Evolutionary conservation across 768 basidiomycete genomes (phyloP).

Genomic region (Tylopilus plumbeoviolaceoides): DNA sequence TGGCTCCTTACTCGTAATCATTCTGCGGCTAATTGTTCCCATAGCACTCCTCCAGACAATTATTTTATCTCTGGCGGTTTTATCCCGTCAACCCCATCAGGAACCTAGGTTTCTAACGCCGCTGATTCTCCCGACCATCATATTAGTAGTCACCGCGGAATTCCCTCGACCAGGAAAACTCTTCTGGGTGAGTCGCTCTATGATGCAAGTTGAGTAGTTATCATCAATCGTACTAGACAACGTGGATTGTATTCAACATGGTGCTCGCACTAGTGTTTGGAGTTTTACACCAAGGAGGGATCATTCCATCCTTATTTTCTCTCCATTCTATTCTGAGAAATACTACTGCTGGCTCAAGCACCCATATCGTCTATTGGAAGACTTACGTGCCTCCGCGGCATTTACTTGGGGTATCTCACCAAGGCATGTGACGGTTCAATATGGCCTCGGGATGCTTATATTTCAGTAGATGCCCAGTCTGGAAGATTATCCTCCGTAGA

Average conservation of each 20-base stretch:
- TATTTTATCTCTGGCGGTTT: slow-evolving; percentile 23
- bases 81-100: slow-evolving; percentile 37
- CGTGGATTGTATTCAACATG: slow-evolving; percentile 29
- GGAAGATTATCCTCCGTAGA: slow-evolving; percentile 25
- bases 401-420: slow-evolving; percentile 27
- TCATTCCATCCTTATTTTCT: slow-evolving; percentile 36
- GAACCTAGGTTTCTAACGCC: slow-evolving; percentile 38
- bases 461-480: slow-evolving; percentile 20
- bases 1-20: not conserved
- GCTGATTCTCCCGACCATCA: slow-evolving; percentile 31
- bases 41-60: slow-evolving; percentile 32
- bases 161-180: slow-evolving; percentile 22
- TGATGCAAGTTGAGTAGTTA: not conserved
- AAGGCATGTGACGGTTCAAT: slow-evolving; percentile 14
- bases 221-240: slow-evolving; percentile 15
- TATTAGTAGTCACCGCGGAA: slow-evolving; percentile 27
- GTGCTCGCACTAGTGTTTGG: slow-evolving; percentile 33
- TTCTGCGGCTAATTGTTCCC: not conserved
- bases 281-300: slow-evolving; percentile 38
- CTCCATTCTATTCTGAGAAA: slow-evolving; percentile 26
- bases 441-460: not conserved
- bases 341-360: not conserved
- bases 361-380: slow-evolving; percentile 36
- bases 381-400: slow-evolving; percentile 39
- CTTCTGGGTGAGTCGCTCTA: slow-evolving; percentile 31